Evolutionary conservation across 108 stramenopile genomes (phyloP).

Genomic region (Nitzschia putrida): DNA sequence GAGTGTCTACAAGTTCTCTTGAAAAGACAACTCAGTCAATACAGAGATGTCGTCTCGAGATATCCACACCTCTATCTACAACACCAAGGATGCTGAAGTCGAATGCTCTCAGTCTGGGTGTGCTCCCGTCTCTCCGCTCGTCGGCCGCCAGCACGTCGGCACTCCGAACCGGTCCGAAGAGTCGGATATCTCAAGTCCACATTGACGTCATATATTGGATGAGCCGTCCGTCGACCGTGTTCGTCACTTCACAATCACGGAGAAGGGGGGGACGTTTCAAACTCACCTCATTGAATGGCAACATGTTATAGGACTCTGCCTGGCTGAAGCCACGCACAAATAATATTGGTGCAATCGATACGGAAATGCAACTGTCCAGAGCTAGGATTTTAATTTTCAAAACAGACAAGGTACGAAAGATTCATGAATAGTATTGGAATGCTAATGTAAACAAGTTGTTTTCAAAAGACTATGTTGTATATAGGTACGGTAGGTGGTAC

Average conservation of each 20-base stretch:
- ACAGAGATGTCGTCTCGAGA: no score
- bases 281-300: constrained; percentile 25
- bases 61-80: no score
- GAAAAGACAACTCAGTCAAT: no score
- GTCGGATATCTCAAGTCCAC: no score
- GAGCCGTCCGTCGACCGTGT: no score
- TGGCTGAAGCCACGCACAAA: constrained; percentile 33
- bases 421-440: not conserved
- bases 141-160: constrained; percentile 20
- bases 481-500: not conserved
- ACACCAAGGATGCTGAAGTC: no score
- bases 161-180: no score
- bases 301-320: constrained; percentile 20
- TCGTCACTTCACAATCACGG: no score
- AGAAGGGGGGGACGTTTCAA: constrained; percentile 36
- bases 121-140: constrained; percentile 43
- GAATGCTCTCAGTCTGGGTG: no score
- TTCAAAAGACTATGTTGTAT: not conserved
- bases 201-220: no score
- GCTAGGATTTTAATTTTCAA: not conserved
- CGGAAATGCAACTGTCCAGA: constrained; percentile 26
- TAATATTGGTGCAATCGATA: constrained; percentile 43
- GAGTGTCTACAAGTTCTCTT: no score
- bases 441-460: not conserved
- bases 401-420: no score